phyloP scores from a whole-genome alignment of 371 early-diverging fungal genomes.

The Lichtheimia ornata region DNA sequence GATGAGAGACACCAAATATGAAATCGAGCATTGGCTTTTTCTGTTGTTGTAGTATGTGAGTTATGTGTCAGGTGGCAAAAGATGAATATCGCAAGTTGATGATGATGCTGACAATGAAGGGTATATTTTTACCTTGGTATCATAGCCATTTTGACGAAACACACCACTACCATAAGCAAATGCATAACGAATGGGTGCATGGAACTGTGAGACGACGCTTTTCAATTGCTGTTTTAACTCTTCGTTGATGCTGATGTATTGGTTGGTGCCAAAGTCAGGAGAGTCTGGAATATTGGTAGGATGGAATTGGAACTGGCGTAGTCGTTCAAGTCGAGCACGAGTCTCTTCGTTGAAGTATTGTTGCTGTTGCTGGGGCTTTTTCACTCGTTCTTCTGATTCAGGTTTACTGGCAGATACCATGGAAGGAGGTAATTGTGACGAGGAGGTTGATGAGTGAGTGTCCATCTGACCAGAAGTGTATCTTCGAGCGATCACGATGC shows the following conservation, averaged over 20 bases:
- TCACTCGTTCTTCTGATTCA: background rate
- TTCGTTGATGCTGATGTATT: conserved; percentile 63
- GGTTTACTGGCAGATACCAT: background rate
- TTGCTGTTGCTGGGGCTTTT: conserved; percentile 8
- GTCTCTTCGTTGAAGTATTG: conserved; percentile 41
- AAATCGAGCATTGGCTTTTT: conserved; percentile 89
- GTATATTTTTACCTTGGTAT: conserved; percentile 54
- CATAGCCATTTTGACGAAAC: conserved; percentile 83
- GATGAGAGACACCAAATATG: conserved; percentile 95
- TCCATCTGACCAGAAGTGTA: conserved; percentile 1
- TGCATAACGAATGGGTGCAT: conserved; percentile 82
- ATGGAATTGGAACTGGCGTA: conserved; percentile 48
- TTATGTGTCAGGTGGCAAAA: no score
- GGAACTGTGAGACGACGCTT: conserved; percentile 57
- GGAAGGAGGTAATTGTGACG: background rate
- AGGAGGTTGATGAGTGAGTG: background rate
- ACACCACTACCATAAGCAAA: conserved; percentile 97
- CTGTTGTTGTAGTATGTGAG: conserved; percentile 8
- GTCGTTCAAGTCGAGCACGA: conserved; percentile 30
- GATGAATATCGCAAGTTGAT: background rate
- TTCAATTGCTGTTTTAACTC: conserved; percentile 61
- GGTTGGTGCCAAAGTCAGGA: conserved; percentile 70
- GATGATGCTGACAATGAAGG: background rate
- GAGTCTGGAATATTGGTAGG: conserved; percentile 57
- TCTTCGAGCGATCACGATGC: background rate